phyloP scores from a whole-genome alignment of 306 rosid species.

The Trichosanthes truncata region DNA sequence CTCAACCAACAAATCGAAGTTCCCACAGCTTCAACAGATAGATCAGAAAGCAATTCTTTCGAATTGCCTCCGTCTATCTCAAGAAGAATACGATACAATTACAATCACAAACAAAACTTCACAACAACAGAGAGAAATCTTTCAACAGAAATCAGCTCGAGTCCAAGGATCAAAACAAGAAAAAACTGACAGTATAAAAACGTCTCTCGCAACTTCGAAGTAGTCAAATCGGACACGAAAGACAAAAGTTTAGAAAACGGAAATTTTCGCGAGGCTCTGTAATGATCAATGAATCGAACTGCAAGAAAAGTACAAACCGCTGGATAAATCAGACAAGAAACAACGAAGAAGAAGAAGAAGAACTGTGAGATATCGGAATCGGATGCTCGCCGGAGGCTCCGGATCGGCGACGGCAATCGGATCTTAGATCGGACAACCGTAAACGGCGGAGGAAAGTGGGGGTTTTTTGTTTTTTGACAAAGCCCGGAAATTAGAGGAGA shows the following conservation, averaged over 20 bases:
- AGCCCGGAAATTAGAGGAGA: conserved; percentile 11
- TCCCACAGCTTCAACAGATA: not conserved
- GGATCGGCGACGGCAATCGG: conserved; percentile 21
- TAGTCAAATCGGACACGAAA: not conserved
- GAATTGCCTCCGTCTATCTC: conserved; percentile 2
- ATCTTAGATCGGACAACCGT: conserved; percentile 15
- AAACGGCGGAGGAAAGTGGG: not conserved
- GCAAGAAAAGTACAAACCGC: not conserved
- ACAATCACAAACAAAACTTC: not conserved
- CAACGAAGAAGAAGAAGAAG: not conserved
- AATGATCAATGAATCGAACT: not conserved
- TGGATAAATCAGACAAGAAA: not conserved
- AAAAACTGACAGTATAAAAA: not conserved
- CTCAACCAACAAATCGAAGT: conserved; percentile 6
- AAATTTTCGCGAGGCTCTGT: not conserved
- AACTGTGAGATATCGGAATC: not conserved
- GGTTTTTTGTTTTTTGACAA: not conserved
- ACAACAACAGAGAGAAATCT: not conserved
- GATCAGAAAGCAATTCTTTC: conserved; percentile 5
- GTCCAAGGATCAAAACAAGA: not conserved
- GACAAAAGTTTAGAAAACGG: not conserved
- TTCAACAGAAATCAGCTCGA: not conserved
- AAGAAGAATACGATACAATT: not conserved
- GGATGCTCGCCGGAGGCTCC: not conserved
- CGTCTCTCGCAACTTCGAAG: not conserved